Conservation (phyloP, 306 rosid genomes). For the Leucaena leucocephala region DNA sequence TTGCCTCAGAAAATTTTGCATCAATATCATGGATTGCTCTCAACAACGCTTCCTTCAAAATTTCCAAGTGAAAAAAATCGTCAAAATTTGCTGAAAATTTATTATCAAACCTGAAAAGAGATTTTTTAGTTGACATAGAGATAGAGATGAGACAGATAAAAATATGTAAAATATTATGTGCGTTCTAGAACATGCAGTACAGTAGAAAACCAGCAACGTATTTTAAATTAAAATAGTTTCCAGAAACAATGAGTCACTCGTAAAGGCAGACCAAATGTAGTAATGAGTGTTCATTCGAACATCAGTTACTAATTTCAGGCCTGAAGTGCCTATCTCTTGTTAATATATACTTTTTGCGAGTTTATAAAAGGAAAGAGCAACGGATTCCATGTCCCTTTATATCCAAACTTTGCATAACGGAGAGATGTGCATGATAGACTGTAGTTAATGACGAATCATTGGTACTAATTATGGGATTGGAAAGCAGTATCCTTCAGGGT, state of each 20-base stretch:
- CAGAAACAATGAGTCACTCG: not conserved
- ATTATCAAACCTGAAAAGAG: conserved; percentile 69
- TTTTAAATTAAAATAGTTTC: not conserved
- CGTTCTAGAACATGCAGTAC: conserved; percentile 5
- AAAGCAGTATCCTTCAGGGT: not conserved
- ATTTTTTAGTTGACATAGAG: conserved; percentile 29
- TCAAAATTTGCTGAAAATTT: conserved; percentile 57
- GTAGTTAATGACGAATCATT: not conserved
- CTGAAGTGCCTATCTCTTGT: not conserved
- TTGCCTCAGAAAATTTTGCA: conserved; percentile 80
- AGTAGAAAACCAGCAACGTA: conserved; percentile 4
- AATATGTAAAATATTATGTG: not conserved
- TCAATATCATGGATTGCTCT: conserved; percentile 89
- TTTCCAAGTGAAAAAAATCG: conserved; percentile 82
- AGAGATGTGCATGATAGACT: not conserved
- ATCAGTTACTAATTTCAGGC: not conserved
- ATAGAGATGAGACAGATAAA: conserved; percentile 23
- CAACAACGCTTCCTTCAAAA: conserved; percentile 88
- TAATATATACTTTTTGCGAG: not conserved
- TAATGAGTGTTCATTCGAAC: conserved; percentile 15
- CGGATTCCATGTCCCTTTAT: not conserved
- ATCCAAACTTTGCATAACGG: not conserved
- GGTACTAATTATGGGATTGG: not conserved
- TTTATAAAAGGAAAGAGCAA: not conserved
- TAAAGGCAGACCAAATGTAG: too few relatives aligned